Evolutionary conservation across 2,329 filamentous ascomycete genomes (phyloP), one percentile per base, ranked within the genome.

Genomic region (Beauveria sp.): DNA sequence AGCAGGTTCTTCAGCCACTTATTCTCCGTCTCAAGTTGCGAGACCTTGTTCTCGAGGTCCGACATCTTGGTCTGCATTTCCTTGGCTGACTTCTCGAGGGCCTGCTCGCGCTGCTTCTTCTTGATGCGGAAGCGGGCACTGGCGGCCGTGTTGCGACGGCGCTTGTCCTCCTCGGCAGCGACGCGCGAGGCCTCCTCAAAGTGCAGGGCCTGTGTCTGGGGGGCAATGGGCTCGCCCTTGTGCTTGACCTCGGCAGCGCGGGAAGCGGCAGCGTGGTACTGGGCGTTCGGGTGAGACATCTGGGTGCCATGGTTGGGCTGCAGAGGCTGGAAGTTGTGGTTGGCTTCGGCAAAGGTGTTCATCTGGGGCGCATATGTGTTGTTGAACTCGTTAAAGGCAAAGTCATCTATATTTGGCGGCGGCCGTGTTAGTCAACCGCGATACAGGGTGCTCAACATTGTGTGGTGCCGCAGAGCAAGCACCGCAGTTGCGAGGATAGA

Each of bases 101-200:
- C 88, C 74, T 93, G 89, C 79, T 96, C 91, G 56, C 91, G 88
- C 77, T 95, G 90, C 85, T 96, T 96, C 88, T 96, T 96, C 86
- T 96, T 96, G 72, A 95, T 86, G 63, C 91, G 88, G 82, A 96
- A 96, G 55, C 91, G 88, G 20, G 91, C 91, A 66, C 88, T 92
- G 61, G 91, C 91, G 38, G 91, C 91, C 2, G 92, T 96, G 77
- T 96, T 96, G 66, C 91, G 87, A 63, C 91, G 86, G 55, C 91
- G 88, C 78, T 96, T 96, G 73, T 96, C 91, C 75, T 96, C 91
- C 74, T 96, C 91, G 24, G 91, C 91, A 14, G 88, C 88, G 6
- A 86, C 67, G 45, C 89, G 87, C 14, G 88, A 88, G 45, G 85
- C 80, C 65, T 92, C 89, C 73, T 93, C 89, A 54, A 88, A 82